A percentile compares a stretch with the other conserved stretches of the same genome.
Evolutionary conservation across 2,329 filamentous ascomycete species (phyloP).

Genomic region (Cercospora beticola): DNA sequence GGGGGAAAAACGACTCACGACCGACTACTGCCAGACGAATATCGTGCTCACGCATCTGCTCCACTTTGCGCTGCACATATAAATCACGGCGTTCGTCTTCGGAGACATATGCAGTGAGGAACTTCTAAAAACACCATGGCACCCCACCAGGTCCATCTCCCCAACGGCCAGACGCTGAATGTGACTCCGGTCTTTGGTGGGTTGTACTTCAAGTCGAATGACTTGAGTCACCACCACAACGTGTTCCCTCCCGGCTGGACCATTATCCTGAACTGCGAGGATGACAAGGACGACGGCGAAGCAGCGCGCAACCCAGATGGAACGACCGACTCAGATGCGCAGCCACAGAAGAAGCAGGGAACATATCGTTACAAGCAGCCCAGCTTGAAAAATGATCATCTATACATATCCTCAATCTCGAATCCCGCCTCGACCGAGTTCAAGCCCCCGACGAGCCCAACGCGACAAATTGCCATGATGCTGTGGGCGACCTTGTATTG

Average conservation of each 20-base stretch:
- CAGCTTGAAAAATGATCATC: conserved; percentile 73
- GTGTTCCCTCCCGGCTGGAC: conserved; percentile 87
- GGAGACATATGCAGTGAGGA: not conserved
- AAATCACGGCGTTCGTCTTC: not conserved
- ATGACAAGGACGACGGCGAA: conserved; percentile 42
- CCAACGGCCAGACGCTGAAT: conserved; percentile 81
- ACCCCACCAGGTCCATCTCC: conserved; percentile 63
- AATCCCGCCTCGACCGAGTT: conserved; percentile 78
- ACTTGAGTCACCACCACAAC: conserved; percentile 66
- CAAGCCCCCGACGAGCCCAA: conserved; percentile 75
- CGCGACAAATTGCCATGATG: conserved; percentile 93
- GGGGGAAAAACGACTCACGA: not conserved
- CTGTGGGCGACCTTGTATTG: conserved; percentile 91
- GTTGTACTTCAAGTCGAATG: conserved; percentile 81
- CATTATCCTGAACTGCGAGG: conserved; percentile 74
- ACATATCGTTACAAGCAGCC: conserved; percentile 70
- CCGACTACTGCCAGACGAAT: not conserved
- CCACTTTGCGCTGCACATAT: not conserved
- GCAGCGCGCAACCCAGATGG: conserved; percentile 18
- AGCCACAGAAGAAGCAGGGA: conserved; percentile 39
- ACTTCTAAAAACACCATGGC: conserved; percentile 37
- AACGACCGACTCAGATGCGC: conserved; percentile 16
- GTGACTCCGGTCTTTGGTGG: conserved; percentile 89
- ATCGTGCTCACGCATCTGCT: not conserved
- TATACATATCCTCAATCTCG: conserved; percentile 91